Base-by-base conservation (phyloP, 345 rosid species). In the Capsella bursapastoris region DNA sequence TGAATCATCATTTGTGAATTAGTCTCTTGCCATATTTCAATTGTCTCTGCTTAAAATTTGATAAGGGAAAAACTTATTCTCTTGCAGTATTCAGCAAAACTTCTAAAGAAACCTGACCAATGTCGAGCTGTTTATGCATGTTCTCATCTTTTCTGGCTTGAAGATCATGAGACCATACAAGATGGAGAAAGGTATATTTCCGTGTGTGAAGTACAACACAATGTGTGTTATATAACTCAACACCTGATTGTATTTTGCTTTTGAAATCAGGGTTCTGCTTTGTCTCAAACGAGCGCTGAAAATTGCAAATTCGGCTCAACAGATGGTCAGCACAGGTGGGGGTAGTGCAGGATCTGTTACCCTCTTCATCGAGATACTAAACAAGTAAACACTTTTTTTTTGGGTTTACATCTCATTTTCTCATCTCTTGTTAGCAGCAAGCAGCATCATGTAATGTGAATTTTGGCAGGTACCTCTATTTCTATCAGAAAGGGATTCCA, bases 101-200 rank as follows among this genome's bases (percentile, higher is more conserved):
- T 95, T 60, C 84, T 90, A 72, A 95, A 90, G 96, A 95, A 92
- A 90, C 91, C 96, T 70, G 99, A 95, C 80, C 99, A 92, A 71
- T 92, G 99, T 71, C 88, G 96, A 88, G 99, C 99, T 72, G 96
- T 92, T 68, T 95, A 89, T 69, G 93, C 88, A 10, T 95, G 98
- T 71, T 87, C 98, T 31, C 99, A 92, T 84, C 89, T 95, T 51
- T 95, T 95, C 81, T 95, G 99, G 99, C 87, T 89, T 57, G 89
- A 95, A 52, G 94, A 92, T 79, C 97, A 90, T 58, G 99, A 89
- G 78, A 82, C 80, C 53, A 71, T 87, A 77, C 92, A 89, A 83
- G 97, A 92, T 83, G 99, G 97, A 77, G 97, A 95, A 81, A 89
- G 97, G 99, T 95, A 73, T 57, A 22, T 12, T 56, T 37, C 14